Percentiles rank a stretch among this genome's conserved stretches.
These are phyloP conservation scores for Lathyrus sativus DNA, from an alignment of 306 rosid genomes.

Conservation along the genomic window DNA sequence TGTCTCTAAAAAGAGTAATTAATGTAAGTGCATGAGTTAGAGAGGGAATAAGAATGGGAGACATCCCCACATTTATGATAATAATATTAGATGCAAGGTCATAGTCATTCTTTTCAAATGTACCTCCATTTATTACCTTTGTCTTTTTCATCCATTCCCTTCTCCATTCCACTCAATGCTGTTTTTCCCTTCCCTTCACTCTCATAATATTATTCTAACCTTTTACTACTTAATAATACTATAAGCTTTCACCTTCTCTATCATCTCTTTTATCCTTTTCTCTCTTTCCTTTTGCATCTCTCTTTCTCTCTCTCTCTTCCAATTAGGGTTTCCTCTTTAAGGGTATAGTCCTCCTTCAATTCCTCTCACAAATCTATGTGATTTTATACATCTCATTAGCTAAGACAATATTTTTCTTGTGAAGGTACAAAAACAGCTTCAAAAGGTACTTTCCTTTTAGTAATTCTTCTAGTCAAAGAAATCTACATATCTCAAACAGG, in stretches of 20 bases:
- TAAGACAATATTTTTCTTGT: conserved; percentile 41
- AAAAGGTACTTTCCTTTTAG: conserved; percentile 57
- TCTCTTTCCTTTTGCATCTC: conserved; percentile 29
- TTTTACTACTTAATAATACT: conserved; percentile 50
- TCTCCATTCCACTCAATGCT: conserved; percentile 82
- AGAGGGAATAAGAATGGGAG: conserved; percentile 56
- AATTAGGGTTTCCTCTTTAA: conserved; percentile 68
- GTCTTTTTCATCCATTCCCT: conserved; percentile 88
- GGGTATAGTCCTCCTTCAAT: conserved; percentile 30
- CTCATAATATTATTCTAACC: conserved; percentile 35
- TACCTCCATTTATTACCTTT: conserved; percentile 90
- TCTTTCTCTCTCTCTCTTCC: conserved; percentile 30
- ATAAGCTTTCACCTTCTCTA: conserved; percentile 30
- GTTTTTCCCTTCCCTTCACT: conserved; percentile 44
- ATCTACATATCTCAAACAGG: conserved; percentile 55
- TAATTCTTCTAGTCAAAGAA: conserved; percentile 53
- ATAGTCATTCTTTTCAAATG: conserved; percentile 81
- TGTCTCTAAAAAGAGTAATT: conserved; percentile 1
- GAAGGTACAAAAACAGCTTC: conserved; percentile 50
- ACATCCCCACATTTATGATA: conserved; percentile 57
- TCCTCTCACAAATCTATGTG: conserved; percentile 40
- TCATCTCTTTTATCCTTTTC: conserved; percentile 29
- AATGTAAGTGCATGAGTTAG: conserved; percentile 37
- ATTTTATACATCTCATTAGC: conserved; percentile 47
- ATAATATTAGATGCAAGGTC: conserved; percentile 88